Base-by-base conservation (phyloP, 2,329 filamentous ascomycete genomes). In the Leptographium flavum region DNA sequence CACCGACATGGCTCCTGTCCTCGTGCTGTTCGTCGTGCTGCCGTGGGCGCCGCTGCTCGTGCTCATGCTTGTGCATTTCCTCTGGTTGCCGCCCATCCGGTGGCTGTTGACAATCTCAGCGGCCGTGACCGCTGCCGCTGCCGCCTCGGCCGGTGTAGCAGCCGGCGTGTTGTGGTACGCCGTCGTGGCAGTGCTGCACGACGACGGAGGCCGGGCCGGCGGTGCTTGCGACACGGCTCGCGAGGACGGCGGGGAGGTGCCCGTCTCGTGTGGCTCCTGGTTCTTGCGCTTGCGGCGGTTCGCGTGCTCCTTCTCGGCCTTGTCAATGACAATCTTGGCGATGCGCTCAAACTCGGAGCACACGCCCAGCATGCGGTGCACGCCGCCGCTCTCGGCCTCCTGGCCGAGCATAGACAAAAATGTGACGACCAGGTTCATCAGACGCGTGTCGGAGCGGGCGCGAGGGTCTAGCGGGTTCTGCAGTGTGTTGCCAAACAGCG, bases 301-400 rank as follows among this genome's bases (percentile, higher is more conserved):
- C 23, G 81, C 74, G 31, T 83, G 76, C 43, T 96, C 90, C 56
- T 83, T 87, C 58, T 96, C 90, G 1, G 86, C 77, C 60, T 88
- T 94, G 48, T 96, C 90, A 39, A 96, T 79, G 9, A 94, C 87
- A 3, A 87, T 79, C 57, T 82, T 86, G 31, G 87, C 87, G 52
- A 98, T 95, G 47, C 92, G 79, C 60, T 94, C 88, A 55, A 98
- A 98, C 57, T 98, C 92, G n/a, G 85, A 78, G 61, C 90, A 96
- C 1, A 96, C 82, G 22, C 81, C 83, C 17, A 95, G 74, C 87
- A 96, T 96, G 42, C 92, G 83, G 58, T 87, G 86, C 5, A 96
- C 86, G 55, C 86, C 88, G 36, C 87, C 85, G 47, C 88, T 92
- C 47, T 87, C 84, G 51, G 88, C 85, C 55, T 96, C 90, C 31